Evolutionary conservation across 805 yeast genomes (phyloP).

Genomic region (Saturnispora sekii): DNA sequence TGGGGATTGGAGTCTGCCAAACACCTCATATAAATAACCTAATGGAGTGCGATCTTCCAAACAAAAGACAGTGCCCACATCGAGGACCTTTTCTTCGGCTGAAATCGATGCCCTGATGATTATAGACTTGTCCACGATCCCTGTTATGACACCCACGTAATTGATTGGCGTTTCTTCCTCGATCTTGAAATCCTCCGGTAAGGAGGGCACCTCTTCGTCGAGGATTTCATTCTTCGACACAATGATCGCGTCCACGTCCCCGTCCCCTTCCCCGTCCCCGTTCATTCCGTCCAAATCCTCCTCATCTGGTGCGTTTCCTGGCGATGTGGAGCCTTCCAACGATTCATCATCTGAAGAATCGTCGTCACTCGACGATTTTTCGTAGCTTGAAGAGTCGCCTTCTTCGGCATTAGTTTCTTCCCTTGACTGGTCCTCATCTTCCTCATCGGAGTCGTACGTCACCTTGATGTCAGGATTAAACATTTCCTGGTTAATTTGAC

Average conservation of each 20-base stretch:
- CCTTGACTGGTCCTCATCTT: background rate
- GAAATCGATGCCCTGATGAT: conserved; percentile 64
- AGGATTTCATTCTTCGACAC: conserved; percentile 65
- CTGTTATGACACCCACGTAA: conserved; percentile 57
- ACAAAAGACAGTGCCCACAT: conserved; percentile 74
- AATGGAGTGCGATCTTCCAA: conserved; percentile 58
- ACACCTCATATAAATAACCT: conserved; percentile 79
- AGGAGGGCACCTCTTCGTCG: conserved; percentile 55
- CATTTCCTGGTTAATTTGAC: conserved; percentile 5
- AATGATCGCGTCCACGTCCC: conserved; percentile 42
- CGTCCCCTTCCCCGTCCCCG: conserved; percentile 23
- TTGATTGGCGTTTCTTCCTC: conserved; percentile 57
- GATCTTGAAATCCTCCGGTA: conserved; percentile 60
- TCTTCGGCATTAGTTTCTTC: too few species aligned
- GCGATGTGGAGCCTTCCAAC: too few species aligned
- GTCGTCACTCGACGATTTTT: conserved; percentile 12
- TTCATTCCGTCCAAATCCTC: conserved; percentile 18
- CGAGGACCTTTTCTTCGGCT: conserved; percentile 77
- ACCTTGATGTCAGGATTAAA: conserved; percentile 16
- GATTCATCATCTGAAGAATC: conserved; percentile 12
- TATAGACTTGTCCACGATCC: conserved; percentile 61
- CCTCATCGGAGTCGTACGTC: conserved; percentile 19
- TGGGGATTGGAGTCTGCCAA: conserved; percentile 81
- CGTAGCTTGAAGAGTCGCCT: background rate
- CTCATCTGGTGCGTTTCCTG: conserved; percentile 8